A percentile compares a stretch with the other conserved stretches of the same genome.
These are phyloP conservation scores for Podosphaera leucotricha DNA, from an alignment of 2,329 filamentous ascomycete genomes.

Conservation along the genomic window DNA sequence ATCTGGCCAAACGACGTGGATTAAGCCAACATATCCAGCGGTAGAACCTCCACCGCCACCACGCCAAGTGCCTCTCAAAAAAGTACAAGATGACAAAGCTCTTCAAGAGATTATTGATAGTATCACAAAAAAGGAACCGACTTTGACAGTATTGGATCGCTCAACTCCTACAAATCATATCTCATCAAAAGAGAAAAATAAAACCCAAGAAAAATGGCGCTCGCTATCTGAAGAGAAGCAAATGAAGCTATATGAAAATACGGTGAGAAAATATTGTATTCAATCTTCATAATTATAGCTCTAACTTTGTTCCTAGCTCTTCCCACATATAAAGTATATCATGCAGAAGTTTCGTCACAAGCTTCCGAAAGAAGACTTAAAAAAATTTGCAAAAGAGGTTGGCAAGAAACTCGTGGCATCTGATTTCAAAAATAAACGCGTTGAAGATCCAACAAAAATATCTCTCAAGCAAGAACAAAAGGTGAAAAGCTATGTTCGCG, in stretches of 20 bases:
- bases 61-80: conserved; percentile 27
- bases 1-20: conserved; percentile 59
- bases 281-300: background rate
- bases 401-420: conserved; percentile 77
- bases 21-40: conserved; percentile 46
- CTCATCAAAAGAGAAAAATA: conserved; percentile 28
- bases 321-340: conserved; percentile 64
- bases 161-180: conserved; percentile 34
- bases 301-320: conserved; percentile 31
- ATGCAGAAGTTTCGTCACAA: conserved; percentile 72
- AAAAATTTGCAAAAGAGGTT: conserved; percentile 40
- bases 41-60: conserved; percentile 26
- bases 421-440: conserved; percentile 77
- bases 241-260: conserved; percentile 87
- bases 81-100: conserved; percentile 34
- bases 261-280: conserved; percentile 31
- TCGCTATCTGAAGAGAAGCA: conserved; percentile 56
- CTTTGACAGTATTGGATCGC: conserved; percentile 25
- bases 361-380: conserved; percentile 56
- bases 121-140: conserved; percentile 39
- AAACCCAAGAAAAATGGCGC: conserved; percentile 48
- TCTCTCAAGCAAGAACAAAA: conserved; percentile 57
- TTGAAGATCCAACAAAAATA: conserved; percentile 57
- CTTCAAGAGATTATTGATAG: conserved; percentile 71
- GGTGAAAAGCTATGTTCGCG: conserved; percentile 60